These are phyloP conservation scores for Reutealis trisperma DNA, from an alignment of 345 rosid species.

Conservation along the genomic window DNA sequence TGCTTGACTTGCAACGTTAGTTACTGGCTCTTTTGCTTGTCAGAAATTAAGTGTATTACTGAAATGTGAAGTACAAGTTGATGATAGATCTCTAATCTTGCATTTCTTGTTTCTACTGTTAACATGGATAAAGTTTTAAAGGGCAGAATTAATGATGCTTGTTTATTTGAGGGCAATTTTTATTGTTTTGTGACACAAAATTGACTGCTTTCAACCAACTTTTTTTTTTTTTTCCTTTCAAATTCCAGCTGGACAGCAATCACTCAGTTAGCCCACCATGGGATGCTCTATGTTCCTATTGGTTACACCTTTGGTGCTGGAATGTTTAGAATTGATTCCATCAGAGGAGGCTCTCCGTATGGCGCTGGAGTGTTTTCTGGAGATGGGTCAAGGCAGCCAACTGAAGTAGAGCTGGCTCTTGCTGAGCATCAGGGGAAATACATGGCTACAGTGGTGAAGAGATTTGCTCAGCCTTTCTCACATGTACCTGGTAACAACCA, in stretches of 20 bases:
- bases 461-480: conserved; percentile 43
- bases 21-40: background rate
- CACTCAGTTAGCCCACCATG: conserved; percentile 78
- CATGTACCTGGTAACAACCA: background rate
- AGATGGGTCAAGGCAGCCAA: conserved; percentile 75
- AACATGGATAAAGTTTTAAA: background rate
- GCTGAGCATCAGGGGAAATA: conserved; percentile 86
- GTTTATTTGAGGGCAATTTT: background rate
- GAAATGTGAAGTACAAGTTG: background rate
- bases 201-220: background rate
- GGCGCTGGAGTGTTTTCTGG: conserved; percentile 74
- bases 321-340: conserved; percentile 76
- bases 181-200: background rate
- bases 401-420: conserved; percentile 61
- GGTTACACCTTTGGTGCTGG: conserved; percentile 85
- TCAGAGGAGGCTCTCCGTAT: conserved; percentile 74
- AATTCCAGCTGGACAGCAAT: conserved; percentile 66
- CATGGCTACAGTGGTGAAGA: conserved; percentile 66
- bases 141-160: no score
- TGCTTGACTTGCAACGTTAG: background rate
- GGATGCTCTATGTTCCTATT: conserved; percentile 82
- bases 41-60: background rate
- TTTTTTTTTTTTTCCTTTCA: background rate
- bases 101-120: conserved; percentile 1
- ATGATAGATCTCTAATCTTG: background rate